A percentile compares a stretch with the other conserved stretches of the same genome.
phyloP scores from a whole-genome alignment of 2,329 filamentous ascomycete genomes.

The Ascochyta clinopodiicola region DNA sequence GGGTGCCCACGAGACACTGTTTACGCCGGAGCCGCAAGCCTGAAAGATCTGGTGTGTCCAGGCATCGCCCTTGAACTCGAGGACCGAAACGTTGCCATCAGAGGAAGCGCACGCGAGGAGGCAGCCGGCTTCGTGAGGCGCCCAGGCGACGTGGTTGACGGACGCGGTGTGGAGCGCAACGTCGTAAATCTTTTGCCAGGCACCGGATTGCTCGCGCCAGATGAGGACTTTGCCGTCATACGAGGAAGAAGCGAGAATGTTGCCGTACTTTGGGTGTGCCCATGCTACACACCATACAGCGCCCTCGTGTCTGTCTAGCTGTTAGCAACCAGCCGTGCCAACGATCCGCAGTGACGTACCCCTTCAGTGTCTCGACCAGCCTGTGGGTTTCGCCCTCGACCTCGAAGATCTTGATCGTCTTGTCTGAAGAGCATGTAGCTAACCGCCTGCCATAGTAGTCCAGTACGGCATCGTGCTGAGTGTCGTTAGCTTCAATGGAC shows the following conservation, averaged over 20 bases:
- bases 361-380: conserved; percentile 90
- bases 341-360: conserved; percentile 62
- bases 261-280: conserved; percentile 97
- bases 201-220: conserved; percentile 80
- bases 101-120: conserved; percentile 92
- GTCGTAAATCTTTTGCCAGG: conserved; percentile 82
- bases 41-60: conserved; percentile 90
- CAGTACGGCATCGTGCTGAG: conserved; percentile 93
- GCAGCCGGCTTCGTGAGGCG: conserved; percentile 95
- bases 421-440: conserved; percentile 96
- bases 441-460: conserved; percentile 98
- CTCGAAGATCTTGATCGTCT: conserved; percentile 99
- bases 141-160: conserved; percentile 96
- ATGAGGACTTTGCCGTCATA: conserved; percentile 99
- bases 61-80: conserved; percentile 96
- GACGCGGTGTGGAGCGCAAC: conserved; percentile 93
- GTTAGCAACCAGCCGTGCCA: conserved; percentile 22
- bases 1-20: conserved; percentile 94
- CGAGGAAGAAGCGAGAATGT: conserved; percentile 91
- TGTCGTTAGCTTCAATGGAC: conserved; percentile 42
- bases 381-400: conserved; percentile 92
- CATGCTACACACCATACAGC: conserved; percentile 98
- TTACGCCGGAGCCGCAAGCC: conserved; percentile 92
- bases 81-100: conserved; percentile 89
- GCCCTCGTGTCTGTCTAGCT: conserved; percentile 79